Evolutionary conservation across 225 moss, liverwort and hornwort species (phyloP), one percentile per base, ranked within the genome.

Genomic region (Bryum argenteum): DNA sequence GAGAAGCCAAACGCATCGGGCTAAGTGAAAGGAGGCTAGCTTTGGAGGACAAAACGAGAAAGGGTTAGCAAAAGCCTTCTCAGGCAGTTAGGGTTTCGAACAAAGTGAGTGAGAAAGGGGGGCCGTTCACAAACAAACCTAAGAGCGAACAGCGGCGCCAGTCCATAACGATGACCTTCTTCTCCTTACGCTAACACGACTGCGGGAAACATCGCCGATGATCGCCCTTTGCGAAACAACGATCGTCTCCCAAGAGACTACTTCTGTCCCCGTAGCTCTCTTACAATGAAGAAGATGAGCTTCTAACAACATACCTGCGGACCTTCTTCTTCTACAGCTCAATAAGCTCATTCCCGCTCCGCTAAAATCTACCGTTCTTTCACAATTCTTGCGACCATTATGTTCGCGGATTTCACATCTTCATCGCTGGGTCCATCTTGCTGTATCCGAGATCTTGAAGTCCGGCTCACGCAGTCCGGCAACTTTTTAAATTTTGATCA

Each of bases 71-170:
- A 42, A 45, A 54, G 19, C 10, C 37, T 50, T 39, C 17, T 17
- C 48, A 39, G 73, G 73, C 73, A 79, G 73, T 79, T 79, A 68
- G 79, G 71, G 73, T 79, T 73, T 55, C 40, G 8, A 45, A 41
- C 7, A 14, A 61, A 22, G 15, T 9, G 59, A 12, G 26, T 42
- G 21, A 18, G 17, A 14, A 42, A 63, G 51, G 52, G 54, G 51
- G 52, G 18, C 50, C 48, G 54, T 61, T 61, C 61, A 50, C 23
- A 26, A 44, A 7, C 22, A n/a, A 66, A 66, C 70, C 66, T 64
- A 72, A 60, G 53, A 64, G 42, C 19, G 66, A 37, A 37, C 42
- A 67, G 67, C 9, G 54, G 54, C 60, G 61, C 66, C 41, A 53
- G 50, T 63, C 72, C 59, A 72, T 72, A 65, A 71, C 65, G 15